Percentiles rank a stretch among this genome's conserved stretches.
These are phyloP conservation scores for Escovopsis sp. DNA, from an alignment of 2,329 filamentous ascomycete species.

Conservation along the genomic window DNA sequence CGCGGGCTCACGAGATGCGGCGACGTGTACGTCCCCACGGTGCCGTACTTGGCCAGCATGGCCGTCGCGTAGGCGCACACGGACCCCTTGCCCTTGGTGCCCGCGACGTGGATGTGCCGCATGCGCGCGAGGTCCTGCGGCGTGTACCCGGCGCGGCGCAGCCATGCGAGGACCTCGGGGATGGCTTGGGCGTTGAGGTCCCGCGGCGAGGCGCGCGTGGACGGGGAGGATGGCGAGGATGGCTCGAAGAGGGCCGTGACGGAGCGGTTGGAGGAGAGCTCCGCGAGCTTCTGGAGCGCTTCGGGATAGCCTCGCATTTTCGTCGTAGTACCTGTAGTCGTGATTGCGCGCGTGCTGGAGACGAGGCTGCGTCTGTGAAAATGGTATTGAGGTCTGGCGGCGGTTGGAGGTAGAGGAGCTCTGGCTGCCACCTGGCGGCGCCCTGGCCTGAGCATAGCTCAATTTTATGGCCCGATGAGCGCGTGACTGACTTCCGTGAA, in stretches of 20 bases:
- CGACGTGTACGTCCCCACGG: conserved; percentile 67
- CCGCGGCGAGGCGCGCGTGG: conserved; percentile 19
- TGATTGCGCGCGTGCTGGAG: too few relatives aligned
- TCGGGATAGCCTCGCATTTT: conserved; percentile 36
- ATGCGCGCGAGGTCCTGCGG: conserved; percentile 27
- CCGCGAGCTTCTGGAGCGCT: conserved; percentile 60
- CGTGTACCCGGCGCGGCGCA: conserved; percentile 59
- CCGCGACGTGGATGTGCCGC: conserved; percentile 65
- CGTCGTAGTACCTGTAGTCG: too few relatives aligned
- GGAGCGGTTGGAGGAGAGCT: conserved; percentile 65
- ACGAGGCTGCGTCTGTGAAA: too few relatives aligned
- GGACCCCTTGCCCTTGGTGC: conserved; percentile 89
- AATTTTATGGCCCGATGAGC: too few relatives aligned
- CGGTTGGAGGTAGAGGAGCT: too few relatives aligned
- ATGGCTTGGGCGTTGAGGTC: conserved; percentile 59
- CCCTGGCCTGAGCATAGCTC: too few relatives aligned
- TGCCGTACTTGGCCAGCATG: conserved; percentile 42
- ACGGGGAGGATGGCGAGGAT: conserved; percentile 15
- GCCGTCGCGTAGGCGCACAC: conserved; percentile 73
- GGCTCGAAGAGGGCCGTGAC: conserved; percentile 36
- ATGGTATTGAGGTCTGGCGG: too few relatives aligned
- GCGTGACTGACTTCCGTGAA: too few relatives aligned
- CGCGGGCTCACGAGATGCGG: conserved; percentile 73
- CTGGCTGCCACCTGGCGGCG: too few relatives aligned
- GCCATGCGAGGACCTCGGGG: conserved; percentile 71